Conservation (phyloP, 2,329 filamentous ascomycete species). For the Aspergillus pseudoterreus region DNA sequence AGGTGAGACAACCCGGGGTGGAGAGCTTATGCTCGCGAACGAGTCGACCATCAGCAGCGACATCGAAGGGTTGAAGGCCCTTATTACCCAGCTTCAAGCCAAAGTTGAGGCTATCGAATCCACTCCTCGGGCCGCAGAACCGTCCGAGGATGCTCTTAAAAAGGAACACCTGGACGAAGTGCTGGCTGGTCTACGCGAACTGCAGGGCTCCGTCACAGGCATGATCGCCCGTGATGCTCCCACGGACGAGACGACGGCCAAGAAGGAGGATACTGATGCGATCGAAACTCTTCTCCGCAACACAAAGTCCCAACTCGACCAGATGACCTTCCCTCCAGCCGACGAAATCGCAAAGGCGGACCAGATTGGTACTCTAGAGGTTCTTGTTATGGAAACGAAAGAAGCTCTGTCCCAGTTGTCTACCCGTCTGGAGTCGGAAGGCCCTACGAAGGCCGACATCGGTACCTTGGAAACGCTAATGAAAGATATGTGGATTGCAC, state of each 20-base stretch:
- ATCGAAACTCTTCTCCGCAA: constrained; percentile 89
- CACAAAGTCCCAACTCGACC: constrained; percentile 82
- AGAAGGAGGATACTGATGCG: constrained; percentile 80
- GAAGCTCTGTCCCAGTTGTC: constrained; percentile 66
- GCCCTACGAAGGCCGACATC: constrained; percentile 76
- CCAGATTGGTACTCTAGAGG: constrained; percentile 60
- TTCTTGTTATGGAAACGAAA: constrained; percentile 69
- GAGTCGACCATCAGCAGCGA: constrained; percentile 59
- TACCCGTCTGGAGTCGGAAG: constrained; percentile 62
- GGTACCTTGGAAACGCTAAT: constrained; percentile 72
- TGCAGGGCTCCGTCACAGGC: constrained; percentile 59
- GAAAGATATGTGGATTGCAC: constrained; percentile 67
- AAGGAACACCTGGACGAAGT: constrained; percentile 47
- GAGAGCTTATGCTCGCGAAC: constrained; percentile 56
- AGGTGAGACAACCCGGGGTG: constrained; percentile 48
- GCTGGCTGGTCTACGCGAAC: constrained; percentile 42
- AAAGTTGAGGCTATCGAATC: constrained; percentile 76
- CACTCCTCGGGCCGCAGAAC: constrained; percentile 36
- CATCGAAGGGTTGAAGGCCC: constrained; percentile 77
- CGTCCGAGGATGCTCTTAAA: constrained; percentile 41
- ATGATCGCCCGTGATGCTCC: constrained; percentile 43
- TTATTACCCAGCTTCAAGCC: constrained; percentile 76
- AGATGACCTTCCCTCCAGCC: constrained; percentile 61
- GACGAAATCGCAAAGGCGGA: constrained; percentile 65
- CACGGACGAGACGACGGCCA: constrained; percentile 53